phyloP scores from a whole-genome alignment of 2,329 filamentous ascomycete genomes.

The Cladorrhinum sp. region DNA sequence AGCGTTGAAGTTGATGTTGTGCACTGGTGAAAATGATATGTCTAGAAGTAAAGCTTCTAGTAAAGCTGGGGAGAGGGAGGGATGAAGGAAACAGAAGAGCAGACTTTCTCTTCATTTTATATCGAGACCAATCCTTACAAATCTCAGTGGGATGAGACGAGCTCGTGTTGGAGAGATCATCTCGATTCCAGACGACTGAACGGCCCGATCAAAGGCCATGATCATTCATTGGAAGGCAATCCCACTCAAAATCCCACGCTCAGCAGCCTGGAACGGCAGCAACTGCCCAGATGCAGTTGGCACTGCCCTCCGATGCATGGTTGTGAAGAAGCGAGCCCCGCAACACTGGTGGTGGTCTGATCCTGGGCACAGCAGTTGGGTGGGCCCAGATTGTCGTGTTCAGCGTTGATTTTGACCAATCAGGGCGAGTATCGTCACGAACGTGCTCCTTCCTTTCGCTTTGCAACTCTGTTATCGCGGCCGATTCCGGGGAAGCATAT shows the following conservation, averaged over 20 bases:
- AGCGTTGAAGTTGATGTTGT: neutral
- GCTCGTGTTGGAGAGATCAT: neutral
- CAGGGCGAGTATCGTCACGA: neutral
- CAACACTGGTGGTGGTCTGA: neutral
- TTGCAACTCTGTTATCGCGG: neutral
- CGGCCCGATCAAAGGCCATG: neutral
- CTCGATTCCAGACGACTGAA: neutral
- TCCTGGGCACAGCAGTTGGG: neutral
- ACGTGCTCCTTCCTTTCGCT: neutral
- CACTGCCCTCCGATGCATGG: neutral
- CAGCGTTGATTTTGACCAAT: neutral
- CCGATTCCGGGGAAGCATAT: neutral
- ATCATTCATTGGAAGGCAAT: neutral
- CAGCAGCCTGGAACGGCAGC: too few relatives aligned
- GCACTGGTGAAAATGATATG: neutral
- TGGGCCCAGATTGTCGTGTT: neutral
- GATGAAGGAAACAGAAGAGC: neutral
- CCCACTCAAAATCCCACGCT: neutral
- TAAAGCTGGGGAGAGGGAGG: slow-evolving; percentile 1
- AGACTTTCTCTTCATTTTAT: neutral
- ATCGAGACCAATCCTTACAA: neutral
- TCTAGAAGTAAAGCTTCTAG: slow-evolving; percentile 1
- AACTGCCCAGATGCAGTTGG: neutral
- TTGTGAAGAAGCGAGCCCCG: neutral
- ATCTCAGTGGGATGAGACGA: neutral